Base-by-base conservation (phyloP, 352 stramenopile species). In the Pythium monospermum region DNA sequence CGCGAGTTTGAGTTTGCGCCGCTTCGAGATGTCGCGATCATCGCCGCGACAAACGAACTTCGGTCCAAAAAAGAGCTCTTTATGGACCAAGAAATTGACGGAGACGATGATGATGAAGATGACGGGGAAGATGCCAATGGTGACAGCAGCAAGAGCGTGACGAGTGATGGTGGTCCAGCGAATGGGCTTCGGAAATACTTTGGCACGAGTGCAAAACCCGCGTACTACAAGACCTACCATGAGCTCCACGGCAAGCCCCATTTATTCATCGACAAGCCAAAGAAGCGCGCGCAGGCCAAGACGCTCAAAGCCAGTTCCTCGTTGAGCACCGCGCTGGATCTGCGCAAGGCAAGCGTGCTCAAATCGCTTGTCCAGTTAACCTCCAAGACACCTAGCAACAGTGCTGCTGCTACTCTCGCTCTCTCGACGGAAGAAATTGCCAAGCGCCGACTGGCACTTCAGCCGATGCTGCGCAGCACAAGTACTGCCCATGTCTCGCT, bases 181-280 rank as follows among this genome's bases (percentile, higher is more conserved):
- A 31, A 25, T 2, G 41, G 49, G 1, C 35, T 33, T 1, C 46
- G 59, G 25, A 85, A 83, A 37, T 85, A 85, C 42, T 85, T 85
- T 58, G 74, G 71, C 0, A 32, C 48, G 0, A 61, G 44, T 1
- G 74, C 74, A 1, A 71, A 75, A 7, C 39, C 40, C 6, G 63
- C 64, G 3, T 86, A 82, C 66, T 86, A 86, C 48, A 74, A 69
- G 25, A 70, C 63, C 37, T 86, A 83, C 43, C 55, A 67, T 8
- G 70, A 80, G 12, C 64, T 83, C 2, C 75, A 86, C 39, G 61
- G 57, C 30, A 86, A 83, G 49, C 62, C 71, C 0, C 75, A 86
- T 2, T 57, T 86, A 23, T 86, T 83, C 39, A 49, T 82, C 4
- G 60, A 82, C 11, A 65, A 44, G 13, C 36, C 25, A 10, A 63